Evolutionary conservation across 2,329 filamentous ascomycete genomes (phyloP).

Genomic region (Fusarium transvaalense): DNA sequence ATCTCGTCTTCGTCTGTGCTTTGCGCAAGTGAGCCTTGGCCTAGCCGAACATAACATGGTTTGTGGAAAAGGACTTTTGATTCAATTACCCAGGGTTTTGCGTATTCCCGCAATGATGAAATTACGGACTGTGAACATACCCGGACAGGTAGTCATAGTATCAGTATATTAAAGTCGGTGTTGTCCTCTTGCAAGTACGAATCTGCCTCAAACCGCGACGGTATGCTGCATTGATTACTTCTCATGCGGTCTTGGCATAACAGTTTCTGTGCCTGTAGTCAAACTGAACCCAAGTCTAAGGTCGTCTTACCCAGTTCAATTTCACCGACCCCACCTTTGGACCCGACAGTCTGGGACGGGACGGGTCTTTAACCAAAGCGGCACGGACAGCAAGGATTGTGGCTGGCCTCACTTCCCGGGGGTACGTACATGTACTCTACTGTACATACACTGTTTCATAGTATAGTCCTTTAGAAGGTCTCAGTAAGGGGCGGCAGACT

Average conservation of each 20-base stretch:
- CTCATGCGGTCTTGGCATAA: not conserved
- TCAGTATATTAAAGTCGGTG: not conserved
- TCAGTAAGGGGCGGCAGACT: constrained; percentile 16
- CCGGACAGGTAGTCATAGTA: not conserved
- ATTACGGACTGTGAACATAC: not conserved
- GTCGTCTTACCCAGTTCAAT: constrained; percentile 42
- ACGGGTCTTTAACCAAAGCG: constrained; percentile 42
- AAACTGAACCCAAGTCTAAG: constrained; percentile 29
- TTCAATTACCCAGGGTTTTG: not conserved
- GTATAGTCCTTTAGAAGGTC: constrained; percentile 17
- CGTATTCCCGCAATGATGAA: not conserved
- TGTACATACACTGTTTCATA: constrained; percentile 6
- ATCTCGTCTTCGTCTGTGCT: constrained; percentile 24
- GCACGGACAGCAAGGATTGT: constrained; percentile 42
- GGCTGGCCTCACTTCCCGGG: constrained; percentile 45
- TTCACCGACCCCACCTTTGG: constrained; percentile 39
- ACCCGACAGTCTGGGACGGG: constrained; percentile 49
- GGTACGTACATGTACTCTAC: constrained; percentile 27
- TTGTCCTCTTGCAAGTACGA: not conserved
- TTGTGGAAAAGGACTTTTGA: constrained; percentile 3
- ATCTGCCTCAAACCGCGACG: not conserved
- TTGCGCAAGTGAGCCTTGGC: constrained; percentile 18
- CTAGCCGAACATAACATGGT: constrained; percentile 20
- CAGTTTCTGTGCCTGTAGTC: constrained; percentile 9
- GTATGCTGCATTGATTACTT: not conserved